These are phyloP conservation scores for Theileria equi DNA, from an alignment of 169 alveolate genomes.

Conservation along the genomic window DNA sequence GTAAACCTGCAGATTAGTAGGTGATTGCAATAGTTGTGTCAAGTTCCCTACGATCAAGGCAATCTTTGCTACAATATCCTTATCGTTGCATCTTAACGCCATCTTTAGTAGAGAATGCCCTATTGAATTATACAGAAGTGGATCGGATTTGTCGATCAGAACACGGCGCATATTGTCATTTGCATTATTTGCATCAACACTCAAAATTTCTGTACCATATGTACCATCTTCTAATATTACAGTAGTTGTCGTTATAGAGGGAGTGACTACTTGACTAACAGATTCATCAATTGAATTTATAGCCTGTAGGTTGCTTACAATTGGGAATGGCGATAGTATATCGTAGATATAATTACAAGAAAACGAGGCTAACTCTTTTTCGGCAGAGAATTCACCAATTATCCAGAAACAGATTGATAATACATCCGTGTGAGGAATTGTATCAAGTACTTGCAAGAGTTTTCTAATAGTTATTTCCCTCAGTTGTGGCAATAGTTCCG, in stretches of 20 bases:
- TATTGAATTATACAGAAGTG: constrained; percentile 58
- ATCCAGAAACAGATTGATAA: constrained; percentile 51
- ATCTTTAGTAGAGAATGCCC: constrained; percentile 43
- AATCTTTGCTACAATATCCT: constrained; percentile 22
- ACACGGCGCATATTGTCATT: constrained; percentile 2
- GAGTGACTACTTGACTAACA: constrained; percentile 25
- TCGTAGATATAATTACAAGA: constrained; percentile 69
- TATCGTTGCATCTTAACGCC: too few relatives aligned
- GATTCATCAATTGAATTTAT: constrained; percentile 63
- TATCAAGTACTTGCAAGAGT: constrained; percentile 45
- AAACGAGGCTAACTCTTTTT: constrained; percentile 5
- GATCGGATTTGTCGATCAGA: constrained; percentile 34
- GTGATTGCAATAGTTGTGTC: constrained; percentile 1
- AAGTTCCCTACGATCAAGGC: constrained; percentile 35
- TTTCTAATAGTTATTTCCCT: constrained; percentile 49
- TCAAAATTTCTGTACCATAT: constrained; percentile 84
- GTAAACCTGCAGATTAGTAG: constrained; percentile 12
- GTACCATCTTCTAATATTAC: constrained; percentile 94
- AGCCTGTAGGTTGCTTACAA: constrained; percentile 29
- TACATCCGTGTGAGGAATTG: constrained; percentile 28
- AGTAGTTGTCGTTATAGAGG: constrained; percentile 75
- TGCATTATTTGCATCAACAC: neutral
- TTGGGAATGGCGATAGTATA: constrained; percentile 68
- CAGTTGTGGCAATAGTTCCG: constrained; percentile 39
- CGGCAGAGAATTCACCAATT: constrained; percentile 50